Base-by-base conservation (phyloP, 148 eudicot species). In the Rhododendron ovatum region DNA sequence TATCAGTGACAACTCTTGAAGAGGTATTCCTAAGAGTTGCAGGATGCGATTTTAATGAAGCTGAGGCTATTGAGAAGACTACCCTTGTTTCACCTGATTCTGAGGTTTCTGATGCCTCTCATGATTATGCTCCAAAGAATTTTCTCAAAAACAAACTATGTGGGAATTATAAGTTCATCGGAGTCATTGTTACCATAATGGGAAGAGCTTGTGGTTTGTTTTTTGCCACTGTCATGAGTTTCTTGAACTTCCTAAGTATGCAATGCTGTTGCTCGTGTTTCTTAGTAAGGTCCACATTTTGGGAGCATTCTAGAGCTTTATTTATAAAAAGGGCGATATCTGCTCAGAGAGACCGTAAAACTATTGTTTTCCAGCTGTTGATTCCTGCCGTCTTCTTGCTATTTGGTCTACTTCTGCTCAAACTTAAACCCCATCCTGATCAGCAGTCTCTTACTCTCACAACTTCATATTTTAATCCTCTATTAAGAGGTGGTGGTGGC, bases 21-120 rank as follows among this genome's bases (percentile, higher is more conserved):
- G 99, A 98, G 88, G 98, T 98, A 84, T 98, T 98, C 89, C 88
- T 98, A 90, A 94, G 95, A 86, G 99, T 98, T 77, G 98, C 99
- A 84, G 98, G 98, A 83, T 91, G 94, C 65, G 95, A 98, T 85
- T 88, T 90, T 86, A 94, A 92, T 87, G 96, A 94, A 83, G 83
- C 89, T 45, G 93, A 93, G 87, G 74, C 87, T 79, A 45, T 57
- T 86, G 90, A 86, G 84, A 87, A 85, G 83, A 82, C 67, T 77
- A 47, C 88, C 89, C 76, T 35, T 48, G 33, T 48, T 78, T 74
- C 63, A 71, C 82, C 87, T 86, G 90, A 92, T 89, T 80, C 90
- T 71, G 83, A 77, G 83, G 89, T 73, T 75, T 69, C 90, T 75
- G 91, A 88, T 84, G 59, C 90, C 45, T 87, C 87, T 83, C 88